Base-by-base conservation (phyloP, 2,329 filamentous ascomycete species). In the Xylariales sp. region DNA sequence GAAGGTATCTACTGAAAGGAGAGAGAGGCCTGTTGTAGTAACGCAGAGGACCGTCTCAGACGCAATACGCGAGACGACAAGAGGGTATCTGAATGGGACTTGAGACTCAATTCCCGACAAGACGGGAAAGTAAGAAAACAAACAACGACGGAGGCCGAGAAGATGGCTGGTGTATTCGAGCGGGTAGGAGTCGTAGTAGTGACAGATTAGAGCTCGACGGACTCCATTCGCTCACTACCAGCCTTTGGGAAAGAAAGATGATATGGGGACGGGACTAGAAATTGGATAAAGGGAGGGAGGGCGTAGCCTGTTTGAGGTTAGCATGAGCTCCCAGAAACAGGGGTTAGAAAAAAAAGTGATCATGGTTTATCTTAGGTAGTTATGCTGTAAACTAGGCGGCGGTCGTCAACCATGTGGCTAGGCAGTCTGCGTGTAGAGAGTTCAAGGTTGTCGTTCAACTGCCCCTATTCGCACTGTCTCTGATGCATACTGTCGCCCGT, bases 251-350 rank as follows among this genome's bases (percentile, higher is more conserved):
- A 67, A 62, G 54, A 67, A 64, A 64, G 67, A 67, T 65, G 67
- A 67, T 65, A 67, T 65, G 62, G 58, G 57, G 62, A 59, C 39
- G 36, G 36, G 5, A 61, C 46, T 54, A 60, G 50, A 70, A 70
- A 68, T 69, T 72, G 70, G 68, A 73, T 73, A 76, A 76, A 75
- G 74, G 74, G 71, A 73, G 65, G 63, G 53, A 62, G 69, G 62
- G 69, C 72, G 53, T 72, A 75, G 62, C 74, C 71, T 66, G 57
- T 55, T 71, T 49, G 54, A 58, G 73, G 12, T 62, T 76, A 75
- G 74, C 41, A 45, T 56, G 10, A 45, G 45, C 34, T 62, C 43
- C 62, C 30, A 39, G 60, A 57, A 65, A 65, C 69, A 74, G 70
- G 74, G 72, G 67, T 57, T 54, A 23, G 50, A 64, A 73, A 72